Percentiles rank a stretch among this genome's conserved stretches.
Conservation (phyloP, 2,329 filamentous ascomycete genomes). For the Xylaria sp. region DNA sequence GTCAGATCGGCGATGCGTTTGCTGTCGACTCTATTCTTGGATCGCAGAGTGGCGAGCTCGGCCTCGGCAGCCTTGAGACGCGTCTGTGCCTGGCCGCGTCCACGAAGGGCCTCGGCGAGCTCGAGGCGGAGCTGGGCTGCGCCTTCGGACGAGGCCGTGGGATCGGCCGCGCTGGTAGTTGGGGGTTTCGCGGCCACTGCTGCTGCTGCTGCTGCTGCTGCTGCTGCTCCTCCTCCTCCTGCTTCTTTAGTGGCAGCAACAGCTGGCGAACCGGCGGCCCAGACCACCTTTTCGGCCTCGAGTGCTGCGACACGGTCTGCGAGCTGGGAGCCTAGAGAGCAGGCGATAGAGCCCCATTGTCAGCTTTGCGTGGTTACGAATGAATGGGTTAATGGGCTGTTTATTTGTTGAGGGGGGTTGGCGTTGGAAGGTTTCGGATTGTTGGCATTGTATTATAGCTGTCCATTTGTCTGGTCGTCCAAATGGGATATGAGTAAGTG, state of each 20-base stretch:
- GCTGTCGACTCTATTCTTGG: conserved; percentile 68
- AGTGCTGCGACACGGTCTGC: conserved; percentile 71
- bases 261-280: conserved; percentile 5
- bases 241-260: conserved; percentile 38
- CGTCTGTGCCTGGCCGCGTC: conserved; percentile 74
- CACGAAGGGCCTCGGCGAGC: conserved; percentile 79
- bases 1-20: conserved; percentile 71
- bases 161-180: conserved; percentile 41
- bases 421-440: not conserved
- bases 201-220: conserved; percentile 28
- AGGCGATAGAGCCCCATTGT: conserved; percentile 19
- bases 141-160: conserved; percentile 43
- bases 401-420: conserved; percentile 9
- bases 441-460: not conserved
- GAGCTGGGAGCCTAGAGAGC: conserved; percentile 50
- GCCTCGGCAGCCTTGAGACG: conserved; percentile 71
- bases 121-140: conserved; percentile 71
- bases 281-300: conserved; percentile 66
- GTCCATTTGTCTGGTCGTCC: not conserved
- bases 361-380: conserved; percentile 16
- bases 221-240: too few species aligned
- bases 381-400: not conserved
- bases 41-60: conserved; percentile 72
- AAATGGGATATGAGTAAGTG: not conserved
- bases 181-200: conserved; percentile 44